Percentiles rank a stretch among this genome's conserved stretches.
Conservation (phyloP, 306 rosid species). For the Trifolium pratense region DNA sequence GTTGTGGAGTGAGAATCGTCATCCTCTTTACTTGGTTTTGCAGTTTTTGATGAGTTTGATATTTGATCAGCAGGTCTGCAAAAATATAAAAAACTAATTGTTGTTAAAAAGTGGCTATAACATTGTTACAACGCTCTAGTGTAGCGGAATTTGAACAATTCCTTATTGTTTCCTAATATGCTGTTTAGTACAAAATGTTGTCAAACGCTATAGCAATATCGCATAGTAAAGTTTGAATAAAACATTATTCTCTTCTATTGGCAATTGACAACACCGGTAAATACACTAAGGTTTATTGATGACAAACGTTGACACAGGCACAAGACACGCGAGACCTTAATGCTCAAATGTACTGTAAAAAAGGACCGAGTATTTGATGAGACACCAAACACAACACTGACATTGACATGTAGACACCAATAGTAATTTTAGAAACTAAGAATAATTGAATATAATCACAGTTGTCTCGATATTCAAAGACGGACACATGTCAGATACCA, state of each 20-base stretch:
- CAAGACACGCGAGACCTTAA: no score
- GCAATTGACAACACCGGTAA: no score
- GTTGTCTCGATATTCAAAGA: not conserved
- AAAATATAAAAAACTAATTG: slow-evolving; percentile 3
- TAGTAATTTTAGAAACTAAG: not conserved
- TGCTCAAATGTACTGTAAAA: not conserved
- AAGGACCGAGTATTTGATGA: not conserved
- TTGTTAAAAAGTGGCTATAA: no score
- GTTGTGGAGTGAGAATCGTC: slow-evolving; percentile 79
- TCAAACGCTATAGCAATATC: no score
- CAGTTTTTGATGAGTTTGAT: slow-evolving; percentile 49
- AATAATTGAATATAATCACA: not conserved
- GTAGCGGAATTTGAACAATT: no score
- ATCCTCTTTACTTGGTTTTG: slow-evolving; percentile 58
- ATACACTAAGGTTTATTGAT: no score
- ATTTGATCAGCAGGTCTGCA: slow-evolving; percentile 64
- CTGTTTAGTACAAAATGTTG: no score
- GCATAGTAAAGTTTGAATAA: no score
- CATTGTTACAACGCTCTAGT: no score
- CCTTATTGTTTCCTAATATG: no score
- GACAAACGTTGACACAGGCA: no score
- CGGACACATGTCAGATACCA: not conserved
- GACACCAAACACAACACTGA: not conserved
- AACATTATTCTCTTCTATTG: no score
- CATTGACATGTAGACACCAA: not conserved